A percentile compares a stretch with the other conserved stretches of the same genome.
These are phyloP conservation scores for Cucurbita argyrosperma DNA, from an alignment of 306 rosid species.

Conservation along the genomic window DNA sequence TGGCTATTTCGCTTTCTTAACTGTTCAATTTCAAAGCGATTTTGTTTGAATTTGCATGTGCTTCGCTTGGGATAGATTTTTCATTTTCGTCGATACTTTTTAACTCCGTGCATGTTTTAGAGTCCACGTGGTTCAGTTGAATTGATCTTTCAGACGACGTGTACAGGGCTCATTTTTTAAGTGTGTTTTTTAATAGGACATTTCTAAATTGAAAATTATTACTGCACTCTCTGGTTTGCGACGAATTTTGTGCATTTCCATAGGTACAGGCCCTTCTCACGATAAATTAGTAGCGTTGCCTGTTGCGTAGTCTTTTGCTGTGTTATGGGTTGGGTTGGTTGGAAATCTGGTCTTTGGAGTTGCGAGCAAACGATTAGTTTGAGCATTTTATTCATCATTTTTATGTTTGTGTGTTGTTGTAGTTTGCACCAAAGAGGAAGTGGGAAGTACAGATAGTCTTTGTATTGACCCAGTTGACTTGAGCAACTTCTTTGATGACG, in stretches of 20 bases:
- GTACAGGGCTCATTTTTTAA: not conserved
- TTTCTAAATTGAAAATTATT: not conserved
- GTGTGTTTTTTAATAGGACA: no score
- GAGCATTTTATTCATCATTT: not conserved
- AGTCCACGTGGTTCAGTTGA: not conserved
- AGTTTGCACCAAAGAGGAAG: conserved; percentile 73
- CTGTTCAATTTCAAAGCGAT: not conserved
- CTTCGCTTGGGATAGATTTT: not conserved
- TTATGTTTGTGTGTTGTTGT: not conserved
- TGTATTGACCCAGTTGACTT: conserved; percentile 52
- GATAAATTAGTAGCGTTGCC: not conserved
- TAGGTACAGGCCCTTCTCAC: not conserved
- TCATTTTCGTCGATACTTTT: not conserved
- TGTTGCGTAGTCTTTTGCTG: not conserved
- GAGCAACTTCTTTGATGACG: conserved; percentile 50
- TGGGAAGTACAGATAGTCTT: conserved; percentile 28
- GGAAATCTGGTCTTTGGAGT: not conserved
- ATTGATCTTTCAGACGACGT: not conserved
- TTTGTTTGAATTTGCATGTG: not conserved
- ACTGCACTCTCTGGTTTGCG: not conserved
- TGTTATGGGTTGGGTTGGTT: not conserved
- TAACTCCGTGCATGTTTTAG: not conserved
- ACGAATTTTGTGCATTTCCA: not conserved
- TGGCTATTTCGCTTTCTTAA: not conserved
- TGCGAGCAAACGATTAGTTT: not conserved